Evolutionary conservation across 345 rosid species (phyloP), one percentile per base, ranked within the genome.

Genomic region (Balakata baccata): DNA sequence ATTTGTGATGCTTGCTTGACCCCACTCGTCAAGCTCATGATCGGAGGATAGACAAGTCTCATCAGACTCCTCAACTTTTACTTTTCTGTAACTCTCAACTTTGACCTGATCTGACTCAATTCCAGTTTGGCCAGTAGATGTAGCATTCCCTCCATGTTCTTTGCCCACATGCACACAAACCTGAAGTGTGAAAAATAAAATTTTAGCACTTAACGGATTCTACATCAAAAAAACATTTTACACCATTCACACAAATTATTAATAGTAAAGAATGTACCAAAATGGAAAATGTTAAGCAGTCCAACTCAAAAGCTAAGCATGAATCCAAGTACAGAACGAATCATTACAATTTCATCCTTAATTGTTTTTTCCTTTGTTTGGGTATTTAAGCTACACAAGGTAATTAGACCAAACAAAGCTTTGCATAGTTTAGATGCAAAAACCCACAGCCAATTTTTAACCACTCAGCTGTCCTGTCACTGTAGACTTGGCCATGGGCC

Each of bases 11-110:
- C 81, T 75, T 7, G 80, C 84, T 74, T 68, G 77, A 79, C 68
- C 80, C 82, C 90, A 79, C 64, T 80, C 87, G 60, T 83, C 84
- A 74, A 79, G 87, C 74, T 83, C 89, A 60, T 45, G 82, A 79
- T 57, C 71, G 22, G 92, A 81, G 65, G 84, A 54, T 41, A 83
- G 17, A 75, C 85, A 77, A 5, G 81, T 67, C 43, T 56, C 86
- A 59, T 79, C 79, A 63, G 84, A 71, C 61, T 77, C 78, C 52
- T 85, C 80, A 9, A 77, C 82, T 74, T 83, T 85, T 9, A 69
- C 78, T 37, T 87, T 86, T 76, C 86, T 54, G 67, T 74, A 76
- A 51, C 83, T 77, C 39, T 83, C 90, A 52, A 66, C 75, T 86
- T 89, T 83, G 68, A 69, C 70, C 76, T 81, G 75, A 58, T 79